Evolutionary conservation across 2,329 filamentous ascomycete genomes (phyloP), one percentile per base, ranked within the genome.

Genomic region (Penicillium sp.): DNA sequence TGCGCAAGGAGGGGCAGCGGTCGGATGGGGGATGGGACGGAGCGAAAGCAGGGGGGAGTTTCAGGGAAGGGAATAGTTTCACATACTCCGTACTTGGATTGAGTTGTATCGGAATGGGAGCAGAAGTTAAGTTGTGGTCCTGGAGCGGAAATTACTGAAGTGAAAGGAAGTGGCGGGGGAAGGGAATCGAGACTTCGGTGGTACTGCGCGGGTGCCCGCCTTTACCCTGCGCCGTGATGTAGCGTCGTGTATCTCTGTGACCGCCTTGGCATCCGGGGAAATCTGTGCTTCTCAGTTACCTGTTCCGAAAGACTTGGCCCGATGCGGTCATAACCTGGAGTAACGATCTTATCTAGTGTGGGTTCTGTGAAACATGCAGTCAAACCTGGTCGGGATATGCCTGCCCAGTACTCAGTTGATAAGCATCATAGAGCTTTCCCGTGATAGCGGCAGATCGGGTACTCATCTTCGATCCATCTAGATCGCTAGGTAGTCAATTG

Each of bases 1-100:
- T 54, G 54, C 51, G 52, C 51, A 57, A 62, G 61, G 61, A 60
- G 58, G 51, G 56, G 51, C 31, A 49, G 40, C 27, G 38, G 38
- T 42, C 41, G 43, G 41, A 46, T 46, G 39, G 38, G 38, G 8
- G 10, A 43, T 31, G 43, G 51, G 44, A 25, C 20, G 11, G 22
- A 46, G 38, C 20, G 44, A 24, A 40, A 33, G 28, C 38, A 24
- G 44, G 39, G 14, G 31, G 30, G 14, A 22, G 30, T 18, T 2
- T 38, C 35, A 3, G 20, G 27, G 39, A 24, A 41, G 22, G 33
- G 6, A 9, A 27, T 24, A 25, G 3, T 11, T 38, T 38, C 10
- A 38, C 35, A 28, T 28, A 28, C 27, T 28, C 27, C 10, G 16
- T 38, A 38, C 35, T 38, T 38, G 18, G 10, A 9, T 30, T 38